These are phyloP conservation scores for Blastocystis sp. DNA, from an alignment of 352 stramenopile genomes.

Conservation along the genomic window DNA sequence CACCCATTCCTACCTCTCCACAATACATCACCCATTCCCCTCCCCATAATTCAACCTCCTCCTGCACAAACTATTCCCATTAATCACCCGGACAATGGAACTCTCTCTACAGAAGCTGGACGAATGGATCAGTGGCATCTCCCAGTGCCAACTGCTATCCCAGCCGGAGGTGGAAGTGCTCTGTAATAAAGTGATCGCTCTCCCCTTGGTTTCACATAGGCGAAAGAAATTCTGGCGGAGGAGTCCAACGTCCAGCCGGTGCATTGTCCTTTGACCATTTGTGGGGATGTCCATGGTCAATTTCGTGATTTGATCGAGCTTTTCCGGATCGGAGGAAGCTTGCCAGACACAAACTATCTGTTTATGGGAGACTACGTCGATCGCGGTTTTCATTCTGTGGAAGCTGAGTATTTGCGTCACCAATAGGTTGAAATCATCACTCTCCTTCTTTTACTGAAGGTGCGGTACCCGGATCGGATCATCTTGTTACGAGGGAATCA, in stretches of 20 bases:
- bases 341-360: constrained; percentile 88
- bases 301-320: constrained; percentile 93
- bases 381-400: constrained; percentile 82
- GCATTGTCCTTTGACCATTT: constrained; percentile 88
- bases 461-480: constrained; percentile 80
- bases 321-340: constrained; percentile 77
- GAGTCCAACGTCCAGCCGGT: constrained; percentile 93
- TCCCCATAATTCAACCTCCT: too few relatives aligned
- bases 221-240: constrained; percentile 86
- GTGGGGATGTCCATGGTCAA: constrained; percentile 88
- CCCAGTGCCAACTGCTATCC: constrained; percentile 81
- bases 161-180: constrained; percentile 87
- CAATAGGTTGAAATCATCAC: constrained; percentile 72
- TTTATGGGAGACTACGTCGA: constrained; percentile 98
- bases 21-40: too few relatives aligned
- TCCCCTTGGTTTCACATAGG: constrained; percentile 61
- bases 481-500: constrained; percentile 80
- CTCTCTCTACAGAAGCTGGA: constrained; percentile 68
- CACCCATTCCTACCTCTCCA: too few relatives aligned
- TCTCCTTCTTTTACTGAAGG: constrained; percentile 82
- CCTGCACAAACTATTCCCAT: not conserved
- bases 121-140: constrained; percentile 82
- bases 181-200: constrained; percentile 70
- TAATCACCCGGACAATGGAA: constrained; percentile 3
- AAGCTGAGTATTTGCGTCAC: constrained; percentile 58